Base-by-base conservation (phyloP, 2,329 filamentous ascomycete genomes). In the Lasiodiplodia sp. region DNA sequence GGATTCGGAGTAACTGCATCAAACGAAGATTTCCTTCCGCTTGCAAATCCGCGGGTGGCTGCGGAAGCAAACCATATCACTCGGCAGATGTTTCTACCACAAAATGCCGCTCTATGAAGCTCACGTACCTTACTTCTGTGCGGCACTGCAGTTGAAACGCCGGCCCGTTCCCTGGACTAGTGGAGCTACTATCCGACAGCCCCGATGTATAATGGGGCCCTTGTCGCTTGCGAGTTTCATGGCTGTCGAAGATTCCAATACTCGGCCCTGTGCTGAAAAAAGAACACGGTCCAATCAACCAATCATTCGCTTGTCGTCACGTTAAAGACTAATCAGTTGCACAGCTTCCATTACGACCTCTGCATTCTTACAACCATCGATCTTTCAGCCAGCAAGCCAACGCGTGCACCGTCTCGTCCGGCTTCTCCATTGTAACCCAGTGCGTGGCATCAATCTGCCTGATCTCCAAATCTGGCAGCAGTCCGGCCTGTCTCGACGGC, bases 401-500 rank as follows among this genome's bases (percentile, higher is more conserved):
- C 37, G 68, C 71, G 23, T 28, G 70, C 14, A 21, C 25, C 12
- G 75, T 67, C 73, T 79, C 79, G 2, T 73, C 69, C 7, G 79
- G 78, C 68, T 72, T 75, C 72, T 81, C 79, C 68, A 78, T 75
- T 68, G 74, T 69, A 12, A 71, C 70, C 78, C 80, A 82, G 72
- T 82, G 80, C 3, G 71, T 74, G 49, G 75, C 73, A 55, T 81
- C 74, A 40, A 82, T 71, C 37, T 76, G 70, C 31, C 74, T 72
- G 60, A 73, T 77, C 69, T 72, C 79, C 70, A 81, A 67, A 38
- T 80, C 72, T 23, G 74, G 75, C 60, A 80, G 62, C 49, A 78
- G 64, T 2, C 76, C 74, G 23, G 66, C 69, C 44, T 76, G 70
- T 58, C 75, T 75, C 38, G 73, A 71, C 12, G 72, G 65, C 4